Evolutionary conservation across 2,329 filamentous ascomycete genomes (phyloP), one percentile per base, ranked within the genome.

Genomic region (Fusarium coicis): DNA sequence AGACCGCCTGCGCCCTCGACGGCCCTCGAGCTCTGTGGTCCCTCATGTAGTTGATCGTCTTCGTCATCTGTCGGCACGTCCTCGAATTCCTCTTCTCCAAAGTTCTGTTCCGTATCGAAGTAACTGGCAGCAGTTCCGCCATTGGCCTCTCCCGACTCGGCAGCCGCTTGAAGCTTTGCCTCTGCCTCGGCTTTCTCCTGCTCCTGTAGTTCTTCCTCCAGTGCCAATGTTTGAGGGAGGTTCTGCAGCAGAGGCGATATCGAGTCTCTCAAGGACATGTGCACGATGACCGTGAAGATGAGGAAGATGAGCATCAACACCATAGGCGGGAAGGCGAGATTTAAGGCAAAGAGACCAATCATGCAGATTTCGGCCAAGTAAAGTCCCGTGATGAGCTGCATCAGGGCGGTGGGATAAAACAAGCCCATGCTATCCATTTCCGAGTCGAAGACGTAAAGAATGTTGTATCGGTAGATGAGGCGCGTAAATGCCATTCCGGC

Each of bases 341-440:
- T 90, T 56, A 96, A 90, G 57, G 88, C 92, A 76, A 98, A 95
- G 5, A 98, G 87, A 55, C 95, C 95, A 73, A 97, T 92, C 79
- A 98, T 86, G 81, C 94, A 96, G 36, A 96, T 83, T 73, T 96
- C 91, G 3, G 92, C 90, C 40, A 98, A 87, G 80, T 98, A 98
- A 55, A 97, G 85, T 28, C 96, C 95, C 2, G 92, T 91, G 34
- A 96, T 90, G 53, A 97, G 89, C 66, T 98, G 95, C 80, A 97
- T 92, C 57, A 98, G 85, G 3, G 93, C 95, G n/a, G 92, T 92
- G 2, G 94, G 92, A 79, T 97, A 98, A 75, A 94, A 91, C 19
- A 96, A 88, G 21, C 96, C 95, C 79, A 97, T 94, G 42, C 93
- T 97, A 79, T 98, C 95, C 77, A 97, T 91, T 66, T 90, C 84